phyloP scores from a whole-genome alignment of 805 yeast species.

The Ogataea methylovora region DNA sequence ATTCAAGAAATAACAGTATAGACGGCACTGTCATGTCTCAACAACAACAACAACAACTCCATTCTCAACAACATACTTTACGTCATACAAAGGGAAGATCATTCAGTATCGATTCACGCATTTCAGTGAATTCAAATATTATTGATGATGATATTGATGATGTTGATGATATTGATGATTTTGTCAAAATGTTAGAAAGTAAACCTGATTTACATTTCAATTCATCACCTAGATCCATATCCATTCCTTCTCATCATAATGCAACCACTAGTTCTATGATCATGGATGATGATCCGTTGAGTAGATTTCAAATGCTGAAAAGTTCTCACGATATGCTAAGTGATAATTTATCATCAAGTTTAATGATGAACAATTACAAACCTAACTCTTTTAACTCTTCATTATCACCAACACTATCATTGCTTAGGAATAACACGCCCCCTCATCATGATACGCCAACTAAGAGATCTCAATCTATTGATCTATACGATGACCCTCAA shows the following conservation, averaged over 20 bases:
- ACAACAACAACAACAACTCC: neutral
- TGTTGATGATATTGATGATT: conserved; percentile 26
- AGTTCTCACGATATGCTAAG: conserved; percentile 9
- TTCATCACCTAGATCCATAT: too few species aligned
- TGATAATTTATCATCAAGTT: conserved; percentile 3
- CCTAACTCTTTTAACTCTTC: neutral
- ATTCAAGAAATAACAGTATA: conserved; percentile 20
- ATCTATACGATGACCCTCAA: conserved; percentile 1
- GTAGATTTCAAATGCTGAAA: conserved; percentile 8
- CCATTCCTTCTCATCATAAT: neutral
- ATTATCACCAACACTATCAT: neutral
- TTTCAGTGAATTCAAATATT: conserved; percentile 12
- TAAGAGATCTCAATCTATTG: neutral
- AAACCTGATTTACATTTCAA: conserved; percentile 30
- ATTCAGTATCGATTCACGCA: conserved; percentile 18
- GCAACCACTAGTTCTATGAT: neutral
- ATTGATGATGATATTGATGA: neutral
- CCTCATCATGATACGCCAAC: neutral
- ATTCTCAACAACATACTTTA: too few species aligned
- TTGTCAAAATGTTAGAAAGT: conserved; percentile 27
- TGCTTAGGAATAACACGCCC: too few species aligned
- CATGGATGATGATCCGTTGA: conserved; percentile 6
- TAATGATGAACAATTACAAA: neutral
- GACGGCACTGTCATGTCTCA: conserved; percentile 11
- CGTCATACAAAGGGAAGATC: conserved; percentile 3